A percentile compares a stretch with the other conserved stretches of the same genome.
Conservation (phyloP, 805 yeast species). For the Cyberlindnera maritima region DNA sequence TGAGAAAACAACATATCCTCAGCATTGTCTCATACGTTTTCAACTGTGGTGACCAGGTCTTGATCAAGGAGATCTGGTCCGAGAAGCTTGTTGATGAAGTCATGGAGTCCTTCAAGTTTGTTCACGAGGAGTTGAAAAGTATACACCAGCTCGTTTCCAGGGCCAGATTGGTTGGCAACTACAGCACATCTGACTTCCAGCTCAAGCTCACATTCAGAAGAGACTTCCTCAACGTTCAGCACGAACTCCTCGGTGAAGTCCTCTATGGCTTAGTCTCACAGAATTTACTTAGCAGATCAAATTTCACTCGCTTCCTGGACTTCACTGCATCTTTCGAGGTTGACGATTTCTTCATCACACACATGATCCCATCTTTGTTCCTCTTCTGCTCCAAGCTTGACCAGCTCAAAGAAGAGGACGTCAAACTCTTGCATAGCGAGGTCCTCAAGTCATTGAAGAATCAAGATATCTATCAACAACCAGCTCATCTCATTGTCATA, state of each 20-base stretch:
- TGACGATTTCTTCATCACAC: constrained; percentile 62
- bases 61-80: constrained; percentile 22
- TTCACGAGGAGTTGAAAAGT: constrained; percentile 54
- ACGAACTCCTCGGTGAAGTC: constrained; percentile 69
- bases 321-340: constrained; percentile 49
- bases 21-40: constrained; percentile 52
- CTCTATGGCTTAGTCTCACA: constrained; percentile 49
- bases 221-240: constrained; percentile 59
- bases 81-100: constrained; percentile 38
- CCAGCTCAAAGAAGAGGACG: constrained; percentile 35
- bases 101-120: constrained; percentile 51
- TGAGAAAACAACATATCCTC: constrained; percentile 70
- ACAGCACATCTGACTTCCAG: constrained; percentile 41
- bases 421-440: constrained; percentile 35
- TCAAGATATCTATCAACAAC: constrained; percentile 44
- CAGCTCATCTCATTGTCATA: constrained; percentile 46
- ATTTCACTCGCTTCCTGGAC: constrained; percentile 39
- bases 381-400: constrained; percentile 40
- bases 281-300: constrained; percentile 32
- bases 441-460: constrained; percentile 36
- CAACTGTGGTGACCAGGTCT: constrained; percentile 28
- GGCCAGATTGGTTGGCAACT: constrained; percentile 51
- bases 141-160: constrained; percentile 52
- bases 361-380: constrained; percentile 61
- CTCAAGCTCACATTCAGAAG: constrained; percentile 56